Conservation (phyloP, 2,329 filamentous ascomycete species). For the Cladosporium sp. region DNA sequence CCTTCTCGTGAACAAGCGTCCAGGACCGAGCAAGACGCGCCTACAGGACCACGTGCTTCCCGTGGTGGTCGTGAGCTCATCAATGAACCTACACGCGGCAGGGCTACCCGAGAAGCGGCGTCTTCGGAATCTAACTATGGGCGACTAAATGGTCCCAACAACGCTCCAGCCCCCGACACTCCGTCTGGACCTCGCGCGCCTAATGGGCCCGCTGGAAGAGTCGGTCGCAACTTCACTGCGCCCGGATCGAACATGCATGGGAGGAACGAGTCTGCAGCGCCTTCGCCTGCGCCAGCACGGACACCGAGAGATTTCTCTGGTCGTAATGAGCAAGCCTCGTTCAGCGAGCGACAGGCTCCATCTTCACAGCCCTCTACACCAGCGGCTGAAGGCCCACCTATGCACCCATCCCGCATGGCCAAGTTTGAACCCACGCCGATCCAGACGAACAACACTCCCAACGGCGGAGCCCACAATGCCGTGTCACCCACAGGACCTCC, state of each 20-base stretch:
- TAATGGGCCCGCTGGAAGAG: conserved; percentile 41
- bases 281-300: conserved; percentile 31
- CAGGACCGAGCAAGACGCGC: conserved; percentile 42
- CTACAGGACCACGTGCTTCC: conserved; percentile 55
- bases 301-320: background rate
- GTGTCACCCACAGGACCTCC: conserved; percentile 35
- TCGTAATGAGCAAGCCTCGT: conserved; percentile 20
- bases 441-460: conserved; percentile 30
- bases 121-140: conserved; percentile 53
- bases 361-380: conserved; percentile 31
- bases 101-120: conserved; percentile 41
- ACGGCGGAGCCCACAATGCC: conserved; percentile 28
- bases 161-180: conserved; percentile 4
- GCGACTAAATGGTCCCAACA: conserved; percentile 46
- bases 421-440: conserved; percentile 32
- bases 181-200: conserved; percentile 58
- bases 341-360: conserved; percentile 22
- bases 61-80: conserved; percentile 46
- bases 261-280: conserved; percentile 25
- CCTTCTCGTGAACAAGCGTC: conserved; percentile 28
- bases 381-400: conserved; percentile 28
- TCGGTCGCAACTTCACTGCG: conserved; percentile 44
- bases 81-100: conserved; percentile 38
- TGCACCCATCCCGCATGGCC: conserved; percentile 37
- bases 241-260: conserved; percentile 31